Evolutionary conservation across 2,329 filamentous ascomycete species (phyloP), one percentile per base, ranked within the genome.

Genomic region (Fusarium sp.): DNA sequence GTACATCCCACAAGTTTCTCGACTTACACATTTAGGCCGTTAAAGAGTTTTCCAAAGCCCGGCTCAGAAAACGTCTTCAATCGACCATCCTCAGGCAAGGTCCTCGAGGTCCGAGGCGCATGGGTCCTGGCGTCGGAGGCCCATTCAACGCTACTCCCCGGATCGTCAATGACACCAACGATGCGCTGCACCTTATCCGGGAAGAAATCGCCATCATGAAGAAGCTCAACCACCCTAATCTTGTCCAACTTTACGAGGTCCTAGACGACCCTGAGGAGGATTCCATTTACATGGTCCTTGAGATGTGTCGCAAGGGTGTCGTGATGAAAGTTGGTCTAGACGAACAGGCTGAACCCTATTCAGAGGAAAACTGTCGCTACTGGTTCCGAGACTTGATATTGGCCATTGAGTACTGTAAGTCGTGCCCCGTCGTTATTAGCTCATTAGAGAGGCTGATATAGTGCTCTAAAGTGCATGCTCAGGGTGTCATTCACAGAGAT

Each of bases 181-280:
- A 90, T 75, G 89, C 95, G 0, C 84, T 98, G 15, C 92, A 92
- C 76, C 84, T 98, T 64, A 98, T 99, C 79, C 92, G 94, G 66
- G 93, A 97, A 79, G 96, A 99, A 81, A 96, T 98, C 75, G 96
- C 96, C 63, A 97, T 98, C 78, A 98, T 99, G 95, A 99, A 98
- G 85, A 98, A 98, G 82, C 87, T 98, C 49, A 91, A 98, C 77
- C 96, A 99, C 77, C 91, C 90, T 29, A 99, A 98, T 77, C 84
- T 99, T n/a, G 95, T 98, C 16, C 90, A 92, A 47, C 83, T 99
- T 53, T 93, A 97, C 71, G 96, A 99, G 81, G 96, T 99, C 5
- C 84, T 99, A 54, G 96, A 98, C 78, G 96, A 98, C 77, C 95
- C 96, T 0, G 91, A 95, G 50, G 94, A 98, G 77, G 96, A 99